Conservation (phyloP, 345 rosid species). For the Capsella bursapastoris region DNA sequence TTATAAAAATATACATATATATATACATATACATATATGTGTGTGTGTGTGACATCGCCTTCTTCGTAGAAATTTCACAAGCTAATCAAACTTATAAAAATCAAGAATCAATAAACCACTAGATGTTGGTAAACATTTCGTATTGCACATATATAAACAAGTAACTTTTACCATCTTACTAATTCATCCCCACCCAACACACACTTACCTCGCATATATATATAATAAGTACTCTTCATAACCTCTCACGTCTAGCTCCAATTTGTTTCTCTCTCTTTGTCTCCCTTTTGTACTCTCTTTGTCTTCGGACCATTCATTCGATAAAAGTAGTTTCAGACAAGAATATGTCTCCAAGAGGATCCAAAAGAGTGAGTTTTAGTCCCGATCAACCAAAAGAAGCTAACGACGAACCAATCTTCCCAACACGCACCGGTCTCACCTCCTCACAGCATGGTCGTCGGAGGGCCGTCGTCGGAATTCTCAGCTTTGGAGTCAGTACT, state of each 20-base stretch:
- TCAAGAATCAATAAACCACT: too few species aligned
- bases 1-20: too few species aligned
- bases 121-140: too few species aligned
- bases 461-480: conserved; percentile 48
- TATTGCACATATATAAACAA: too few species aligned
- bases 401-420: conserved; percentile 27
- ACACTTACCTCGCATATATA: conserved; percentile 34
- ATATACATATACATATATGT: too few species aligned
- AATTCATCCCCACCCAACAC: conserved; percentile 15
- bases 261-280: conserved; percentile 16
- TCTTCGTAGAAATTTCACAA: too few species aligned
- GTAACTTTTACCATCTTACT: background rate
- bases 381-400: conserved; percentile 49
- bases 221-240: conserved; percentile 44
- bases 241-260: conserved; percentile 35
- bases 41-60: too few species aligned
- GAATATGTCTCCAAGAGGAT: conserved; percentile 62
- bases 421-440: conserved; percentile 34
- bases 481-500: conserved; percentile 43
- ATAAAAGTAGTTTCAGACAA: conserved; percentile 22
- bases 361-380: conserved; percentile 71
- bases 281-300: background rate
- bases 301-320: background rate
- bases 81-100: too few species aligned
- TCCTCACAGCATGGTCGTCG: conserved; percentile 42